Base-by-base conservation (phyloP, 2,329 filamentous ascomycete genomes). In the Fusarium nematophilum region DNA sequence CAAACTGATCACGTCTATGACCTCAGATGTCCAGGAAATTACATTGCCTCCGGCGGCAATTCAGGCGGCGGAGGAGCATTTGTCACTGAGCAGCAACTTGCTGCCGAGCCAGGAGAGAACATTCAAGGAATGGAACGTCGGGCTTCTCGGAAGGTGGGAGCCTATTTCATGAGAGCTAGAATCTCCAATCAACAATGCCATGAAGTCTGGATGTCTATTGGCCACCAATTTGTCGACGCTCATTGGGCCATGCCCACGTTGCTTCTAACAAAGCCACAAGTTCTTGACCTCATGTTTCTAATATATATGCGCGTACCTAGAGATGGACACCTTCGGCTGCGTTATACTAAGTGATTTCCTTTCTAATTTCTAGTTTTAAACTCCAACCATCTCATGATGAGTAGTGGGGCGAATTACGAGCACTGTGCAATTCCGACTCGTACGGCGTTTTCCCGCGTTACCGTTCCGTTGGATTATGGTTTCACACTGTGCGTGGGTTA, bases 121-220 rank as follows among this genome's bases (percentile, higher is more conserved):
- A 23, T 90, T 90, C 62, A 80, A 84, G 68, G 83, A 82, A n/a
- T 92, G 89, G 89, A 81, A 81, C 21, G 86, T 92, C 5, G 88
- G 87, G 2, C 70, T 92, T 14, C 68, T 92, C 55, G 80, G 83
- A 36, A 69, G 74, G 43, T 78, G 75, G 76, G 62, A 59, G 14
- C 42, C 59, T 23, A 45, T 31, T 25, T 29, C 17, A 9, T 44
- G 8, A 53, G 13, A 34, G 33, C 15, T 7, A n/a, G 7, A 14
- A 17, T 17, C 13, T 14, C 5, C 5, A 36, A 9, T 34, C 6
- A 17, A 14, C 33, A 9, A 36, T 30, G 29, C 6, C 21, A 4
- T 21, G 6, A 8, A 9, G 10, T 31, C 29, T 31, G 10, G 29
- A 14, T 31, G 10, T 31, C n/a, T 31, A 8, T 31, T 31, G 29